Conservation (phyloP, 305 asterid species). For the Fraxinus velutina region DNA sequence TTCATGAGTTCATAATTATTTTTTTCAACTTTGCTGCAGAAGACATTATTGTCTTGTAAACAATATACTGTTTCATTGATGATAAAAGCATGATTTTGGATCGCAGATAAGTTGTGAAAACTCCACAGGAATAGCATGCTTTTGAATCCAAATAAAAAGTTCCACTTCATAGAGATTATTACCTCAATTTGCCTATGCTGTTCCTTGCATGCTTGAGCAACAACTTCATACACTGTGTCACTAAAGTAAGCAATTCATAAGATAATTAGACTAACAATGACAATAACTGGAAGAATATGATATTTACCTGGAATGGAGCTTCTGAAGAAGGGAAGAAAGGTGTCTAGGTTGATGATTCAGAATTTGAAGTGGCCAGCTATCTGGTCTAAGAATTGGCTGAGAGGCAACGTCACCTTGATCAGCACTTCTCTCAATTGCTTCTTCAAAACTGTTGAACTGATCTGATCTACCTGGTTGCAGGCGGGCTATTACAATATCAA, state of each 20-base stretch:
- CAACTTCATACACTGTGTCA: slow-evolving; percentile 85
- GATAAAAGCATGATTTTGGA: slow-evolving; percentile 20
- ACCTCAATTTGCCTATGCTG: slow-evolving; percentile 99
- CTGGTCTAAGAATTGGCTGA: slow-evolving; percentile 54
- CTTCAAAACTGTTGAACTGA: slow-evolving; percentile 66
- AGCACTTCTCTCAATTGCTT: slow-evolving; percentile 65
- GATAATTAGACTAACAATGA: slow-evolving; percentile 21
- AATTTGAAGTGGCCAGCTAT: slow-evolving; percentile 91
- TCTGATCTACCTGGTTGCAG: slow-evolving; percentile 57
- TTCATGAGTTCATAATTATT: background rate
- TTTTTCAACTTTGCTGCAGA: background rate
- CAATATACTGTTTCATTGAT: slow-evolving; percentile 13
- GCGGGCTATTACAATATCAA: slow-evolving; percentile 67
- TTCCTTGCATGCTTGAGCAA: slow-evolving; percentile 94
- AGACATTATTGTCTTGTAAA: background rate
- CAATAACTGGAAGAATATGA: slow-evolving; percentile 17
- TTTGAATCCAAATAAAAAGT: slow-evolving; percentile 15
- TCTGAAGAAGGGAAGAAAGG: slow-evolving; percentile 87
- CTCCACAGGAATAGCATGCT: slow-evolving; percentile 7
- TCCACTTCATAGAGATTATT: slow-evolving; percentile 18
- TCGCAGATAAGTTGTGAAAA: slow-evolving; percentile 16
- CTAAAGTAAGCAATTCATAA: slow-evolving; percentile 37
- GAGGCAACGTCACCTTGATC: slow-evolving; percentile 54
- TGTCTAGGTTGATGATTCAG: slow-evolving; percentile 85
- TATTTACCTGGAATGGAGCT: slow-evolving; percentile 89